phyloP scores from a whole-genome alignment of 441 rosid genomes.

The Pelargonium fulgidum region DNA sequence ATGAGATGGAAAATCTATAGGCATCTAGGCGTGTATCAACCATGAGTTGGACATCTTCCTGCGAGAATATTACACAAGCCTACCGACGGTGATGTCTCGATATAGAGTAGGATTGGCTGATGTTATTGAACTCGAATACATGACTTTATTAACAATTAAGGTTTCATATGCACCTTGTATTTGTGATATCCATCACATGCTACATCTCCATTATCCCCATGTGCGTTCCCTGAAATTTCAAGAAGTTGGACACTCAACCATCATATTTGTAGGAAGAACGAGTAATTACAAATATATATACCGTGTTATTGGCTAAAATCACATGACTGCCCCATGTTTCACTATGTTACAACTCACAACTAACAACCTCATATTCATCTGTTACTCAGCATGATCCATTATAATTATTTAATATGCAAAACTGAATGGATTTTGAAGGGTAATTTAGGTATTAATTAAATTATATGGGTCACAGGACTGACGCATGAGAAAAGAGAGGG shows the following conservation, averaged over 20 bases:
- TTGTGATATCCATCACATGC: conserved; percentile 66
- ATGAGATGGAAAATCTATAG: conserved; percentile 65
- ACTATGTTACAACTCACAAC: no score
- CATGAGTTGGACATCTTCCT: conserved; percentile 74
- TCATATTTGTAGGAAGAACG: background rate
- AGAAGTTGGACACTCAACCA: background rate
- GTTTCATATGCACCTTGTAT: conserved; percentile 39
- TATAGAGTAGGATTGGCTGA: no score
- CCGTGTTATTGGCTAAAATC: no score
- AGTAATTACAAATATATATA: no score
- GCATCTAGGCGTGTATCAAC: conserved; percentile 50
- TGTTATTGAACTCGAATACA: background rate
- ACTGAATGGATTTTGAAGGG: no score
- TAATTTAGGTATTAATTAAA: no score
- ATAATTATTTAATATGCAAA: no score
- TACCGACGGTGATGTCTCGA: background rate
- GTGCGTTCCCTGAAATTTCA: conserved; percentile 29
- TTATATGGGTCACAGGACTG: no score
- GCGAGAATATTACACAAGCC: conserved; percentile 9
- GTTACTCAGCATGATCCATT: no score
- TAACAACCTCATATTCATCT: no score
- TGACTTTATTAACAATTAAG: background rate
- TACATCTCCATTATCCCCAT: conserved; percentile 39
- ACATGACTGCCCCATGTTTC: no score
- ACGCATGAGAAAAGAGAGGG: no score